These are phyloP conservation scores for Fusarium udum DNA, from an alignment of 2,329 filamentous ascomycete genomes.

Conservation along the genomic window DNA sequence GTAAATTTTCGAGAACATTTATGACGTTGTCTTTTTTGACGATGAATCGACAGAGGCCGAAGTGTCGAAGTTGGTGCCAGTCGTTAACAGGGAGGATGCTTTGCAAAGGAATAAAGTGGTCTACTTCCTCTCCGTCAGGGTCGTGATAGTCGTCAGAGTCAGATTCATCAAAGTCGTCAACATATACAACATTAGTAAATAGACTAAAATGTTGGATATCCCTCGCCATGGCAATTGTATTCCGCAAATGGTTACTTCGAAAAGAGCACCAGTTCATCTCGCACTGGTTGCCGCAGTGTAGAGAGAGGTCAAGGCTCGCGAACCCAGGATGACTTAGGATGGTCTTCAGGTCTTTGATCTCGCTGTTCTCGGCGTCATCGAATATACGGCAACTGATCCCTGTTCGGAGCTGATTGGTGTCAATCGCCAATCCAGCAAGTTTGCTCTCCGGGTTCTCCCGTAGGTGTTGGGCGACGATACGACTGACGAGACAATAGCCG, in stretches of 20 bases:
- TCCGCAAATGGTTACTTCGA: constrained; percentile 1
- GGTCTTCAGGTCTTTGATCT: constrained; percentile 2
- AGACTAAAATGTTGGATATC: neutral
- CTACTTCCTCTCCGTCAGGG: neutral
- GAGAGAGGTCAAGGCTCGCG: constrained; percentile 8
- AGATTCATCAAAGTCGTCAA: neutral
- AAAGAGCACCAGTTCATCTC: neutral
- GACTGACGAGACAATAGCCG: constrained; percentile 45
- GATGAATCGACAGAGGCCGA: neutral
- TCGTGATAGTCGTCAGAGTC: neutral
- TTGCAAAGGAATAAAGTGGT: neutral
- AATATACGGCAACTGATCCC: constrained; percentile 43
- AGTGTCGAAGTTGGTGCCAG: constrained; percentile 8
- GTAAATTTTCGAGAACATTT: neutral
- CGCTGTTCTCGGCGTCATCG: neutral
- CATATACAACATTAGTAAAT: neutral
- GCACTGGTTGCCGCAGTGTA: neutral
- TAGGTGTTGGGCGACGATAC: constrained; percentile 40
- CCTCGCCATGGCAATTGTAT: neutral
- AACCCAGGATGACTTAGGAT: constrained; percentile 19
- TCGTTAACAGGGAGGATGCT: neutral
- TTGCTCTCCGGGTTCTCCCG: neutral
- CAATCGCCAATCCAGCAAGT: constrained; percentile 49
- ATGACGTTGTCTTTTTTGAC: neutral
- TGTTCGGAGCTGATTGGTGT: constrained; percentile 43